Conservation (phyloP, 2,329 filamentous ascomycete species). For the Chaetomiaceae sp. region DNA sequence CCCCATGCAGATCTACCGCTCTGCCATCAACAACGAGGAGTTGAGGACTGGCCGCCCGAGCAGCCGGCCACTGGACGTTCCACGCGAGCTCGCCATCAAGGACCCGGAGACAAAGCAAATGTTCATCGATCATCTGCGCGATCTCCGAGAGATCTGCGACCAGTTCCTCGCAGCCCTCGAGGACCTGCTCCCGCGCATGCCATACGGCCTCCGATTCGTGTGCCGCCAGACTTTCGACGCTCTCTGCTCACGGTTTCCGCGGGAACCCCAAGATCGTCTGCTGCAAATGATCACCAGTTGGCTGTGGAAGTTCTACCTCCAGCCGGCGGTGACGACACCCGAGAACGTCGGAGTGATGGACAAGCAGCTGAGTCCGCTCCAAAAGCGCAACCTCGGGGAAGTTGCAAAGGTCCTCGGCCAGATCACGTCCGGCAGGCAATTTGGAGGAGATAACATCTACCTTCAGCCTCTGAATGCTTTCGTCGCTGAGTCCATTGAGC, state of each 20-base stretch:
- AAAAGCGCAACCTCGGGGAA: conserved; percentile 87
- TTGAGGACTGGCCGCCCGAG: conserved; percentile 84
- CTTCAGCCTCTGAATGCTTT: conserved; percentile 93
- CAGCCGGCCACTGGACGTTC: conserved; percentile 74
- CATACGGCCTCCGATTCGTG: conserved; percentile 86
- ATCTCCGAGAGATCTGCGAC: conserved; percentile 89
- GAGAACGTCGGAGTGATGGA: conserved; percentile 93
- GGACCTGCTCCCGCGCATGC: conserved; percentile 80
- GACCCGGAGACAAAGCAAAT: conserved; percentile 87
- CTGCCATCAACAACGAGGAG: conserved; percentile 95
- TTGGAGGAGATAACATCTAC: conserved; percentile 93
- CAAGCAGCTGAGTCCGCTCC: conserved; percentile 78
- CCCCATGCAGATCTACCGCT: conserved; percentile 93
- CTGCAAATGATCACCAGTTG: conserved; percentile 84
- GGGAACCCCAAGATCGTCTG: conserved; percentile 71
- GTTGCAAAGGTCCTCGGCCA: conserved; percentile 90
- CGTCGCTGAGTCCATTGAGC: conserved; percentile 76
- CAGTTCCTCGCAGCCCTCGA: conserved; percentile 81
- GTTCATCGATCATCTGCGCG: conserved; percentile 91
- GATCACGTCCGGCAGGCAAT: conserved; percentile 80
- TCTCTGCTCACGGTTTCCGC: conserved; percentile 70
- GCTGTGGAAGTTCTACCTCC: conserved; percentile 91
- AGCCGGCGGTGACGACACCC: conserved; percentile 81
- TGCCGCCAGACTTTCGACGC: conserved; percentile 80
- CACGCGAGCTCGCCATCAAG: conserved; percentile 89